Base-by-base conservation (phyloP, 169 alveolate genomes). In the Hepatocystis sp. region DNA sequence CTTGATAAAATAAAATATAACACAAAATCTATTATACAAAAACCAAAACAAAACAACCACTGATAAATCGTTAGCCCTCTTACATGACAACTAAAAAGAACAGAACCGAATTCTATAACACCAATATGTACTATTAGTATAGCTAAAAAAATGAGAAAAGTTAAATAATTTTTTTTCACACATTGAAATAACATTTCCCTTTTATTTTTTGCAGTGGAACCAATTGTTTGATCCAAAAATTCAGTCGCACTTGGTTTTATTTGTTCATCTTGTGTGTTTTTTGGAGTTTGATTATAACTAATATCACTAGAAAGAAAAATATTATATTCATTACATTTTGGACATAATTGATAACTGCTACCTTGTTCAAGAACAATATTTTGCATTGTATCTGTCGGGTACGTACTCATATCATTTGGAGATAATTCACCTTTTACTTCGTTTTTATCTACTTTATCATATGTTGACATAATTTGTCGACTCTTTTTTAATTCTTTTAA, bases 51-150 rank as follows among this genome's bases (percentile, higher is more conserved):
- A 0, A 76, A 10, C 11, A 44, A 40, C 88, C 88, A 76, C 19
- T 76, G 88, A 34, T 42, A 0, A 17, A 42, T 19, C 17, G 88
- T 76, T 52, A 76, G 46, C 23, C 88, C 88, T 13, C 34, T 32
- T 51, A 76, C 67, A 13, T 76, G 88, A 27, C 56, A 76, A 27
- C 58, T 58, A 46, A 76, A 76, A 25, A 76, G 30, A 17, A 76
- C 30, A 0, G 88, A 76, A 13, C 88, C 88, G 51, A 17, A 58
- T 36, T 76, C 46, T 42, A 76, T 58, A 10, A 47, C 49, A 30
- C 13, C 17, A 76, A 76, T 76, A 27, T 76, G 88, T 30, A 58
- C 10, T 27, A 47, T 8, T 39, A 76, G n/a, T 10, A 76, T 17
- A 19, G 42, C 0, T 8, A 76, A 2, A 25, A 76, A 46, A 58